Conservation (phyloP, 805 yeast genomes). For the Saccharomycopsis malanga region DNA sequence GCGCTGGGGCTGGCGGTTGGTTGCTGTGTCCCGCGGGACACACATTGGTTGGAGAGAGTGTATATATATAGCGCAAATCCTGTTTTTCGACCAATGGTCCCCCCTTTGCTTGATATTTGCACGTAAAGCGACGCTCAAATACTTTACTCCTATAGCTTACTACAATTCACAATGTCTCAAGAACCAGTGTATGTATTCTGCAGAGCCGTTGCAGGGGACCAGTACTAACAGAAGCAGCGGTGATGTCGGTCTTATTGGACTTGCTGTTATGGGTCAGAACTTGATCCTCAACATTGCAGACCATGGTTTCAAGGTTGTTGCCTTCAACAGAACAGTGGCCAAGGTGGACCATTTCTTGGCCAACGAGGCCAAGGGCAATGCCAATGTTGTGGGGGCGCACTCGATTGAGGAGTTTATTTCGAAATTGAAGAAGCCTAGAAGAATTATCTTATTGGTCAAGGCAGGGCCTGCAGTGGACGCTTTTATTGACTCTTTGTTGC, state of each 20-base stretch:
- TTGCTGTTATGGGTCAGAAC: slow-evolving; percentile 99
- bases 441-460: slow-evolving; percentile 88
- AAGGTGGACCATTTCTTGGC: slow-evolving; percentile 92
- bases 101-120: too few relatives aligned
- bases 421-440: slow-evolving; percentile 94
- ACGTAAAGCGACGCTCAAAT: too few relatives aligned
- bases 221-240: slow-evolving; percentile 40
- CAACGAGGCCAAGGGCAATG: slow-evolving; percentile 94
- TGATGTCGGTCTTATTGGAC: slow-evolving; percentile 97
- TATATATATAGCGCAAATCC: too few relatives aligned
- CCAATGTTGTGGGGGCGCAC: slow-evolving; percentile 86
- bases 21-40: too few relatives aligned
- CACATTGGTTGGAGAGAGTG: too few relatives aligned
- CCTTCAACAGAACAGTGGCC: slow-evolving; percentile 94
- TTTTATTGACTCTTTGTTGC: slow-evolving; percentile 81
- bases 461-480: slow-evolving; percentile 95
- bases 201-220: not conserved
- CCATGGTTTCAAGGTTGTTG: slow-evolving; percentile 91
- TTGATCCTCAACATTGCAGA: slow-evolving; percentile 96
- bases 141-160: too few relatives aligned
- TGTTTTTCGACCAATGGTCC: too few relatives aligned
- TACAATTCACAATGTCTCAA: too few relatives aligned
- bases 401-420: slow-evolving; percentile 82
- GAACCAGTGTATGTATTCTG: too few relatives aligned
- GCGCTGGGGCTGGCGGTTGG: too few relatives aligned